A percentile compares a stretch with the other conserved stretches of the same genome.
Evolutionary conservation across 2,329 filamentous ascomycete genomes (phyloP).

Genomic region (Ambrosiella xylebori): DNA sequence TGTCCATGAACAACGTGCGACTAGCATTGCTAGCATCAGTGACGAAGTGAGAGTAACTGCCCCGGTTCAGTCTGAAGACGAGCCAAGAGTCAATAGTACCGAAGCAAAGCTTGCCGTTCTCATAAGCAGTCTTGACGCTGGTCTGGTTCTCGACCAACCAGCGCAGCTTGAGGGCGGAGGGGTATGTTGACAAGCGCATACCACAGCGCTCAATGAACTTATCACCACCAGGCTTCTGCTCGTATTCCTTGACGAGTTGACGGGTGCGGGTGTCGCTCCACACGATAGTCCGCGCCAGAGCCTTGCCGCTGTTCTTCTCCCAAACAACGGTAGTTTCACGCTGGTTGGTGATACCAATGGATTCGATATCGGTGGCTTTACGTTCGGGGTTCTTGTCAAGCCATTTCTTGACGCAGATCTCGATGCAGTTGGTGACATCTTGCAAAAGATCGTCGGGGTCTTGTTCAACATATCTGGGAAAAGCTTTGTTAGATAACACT

Average conservation of each 20-base stretch:
- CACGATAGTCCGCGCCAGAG: constrained; percentile 69
- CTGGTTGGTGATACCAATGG: constrained; percentile 78
- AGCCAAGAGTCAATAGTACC: constrained; percentile 84
- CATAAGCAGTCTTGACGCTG: constrained; percentile 55
- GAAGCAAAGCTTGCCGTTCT: constrained; percentile 59
- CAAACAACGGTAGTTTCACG: constrained; percentile 76
- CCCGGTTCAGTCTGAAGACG: constrained; percentile 68
- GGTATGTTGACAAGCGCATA: constrained; percentile 73
- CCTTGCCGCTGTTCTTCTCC: constrained; percentile 65
- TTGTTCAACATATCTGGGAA: constrained; percentile 69
- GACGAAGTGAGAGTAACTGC: constrained; percentile 50
- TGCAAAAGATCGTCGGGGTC: constrained; percentile 60
- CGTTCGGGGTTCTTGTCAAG: constrained; percentile 10
- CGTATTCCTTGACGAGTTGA: constrained; percentile 56
- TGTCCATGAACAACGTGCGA: constrained; percentile 88
- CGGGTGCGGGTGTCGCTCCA: constrained; percentile 78
- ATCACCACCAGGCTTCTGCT: constrained; percentile 48
- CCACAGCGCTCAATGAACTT: constrained; percentile 56
- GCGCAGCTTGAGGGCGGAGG: constrained; percentile 67
- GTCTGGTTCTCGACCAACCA: constrained; percentile 63
- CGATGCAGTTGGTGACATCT: constrained; percentile 65
- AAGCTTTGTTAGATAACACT: background rate
- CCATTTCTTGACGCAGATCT: constrained; percentile 57
- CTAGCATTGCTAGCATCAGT: constrained; percentile 81
- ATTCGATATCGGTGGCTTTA: constrained; percentile 15